phyloP scores from a whole-genome alignment of 164 flowering plant genomes.

The Piper longum region DNA sequence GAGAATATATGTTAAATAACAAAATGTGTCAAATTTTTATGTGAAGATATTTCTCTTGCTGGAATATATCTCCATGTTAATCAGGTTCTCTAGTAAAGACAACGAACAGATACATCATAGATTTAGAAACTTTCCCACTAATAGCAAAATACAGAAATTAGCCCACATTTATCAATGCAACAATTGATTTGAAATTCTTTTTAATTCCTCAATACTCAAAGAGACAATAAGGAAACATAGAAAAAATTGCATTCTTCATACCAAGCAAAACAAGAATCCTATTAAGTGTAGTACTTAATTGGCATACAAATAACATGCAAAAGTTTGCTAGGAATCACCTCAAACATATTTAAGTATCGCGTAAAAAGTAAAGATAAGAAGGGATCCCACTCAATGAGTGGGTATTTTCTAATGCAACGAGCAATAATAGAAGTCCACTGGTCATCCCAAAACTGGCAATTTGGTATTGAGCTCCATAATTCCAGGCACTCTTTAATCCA shows the following conservation, averaged over 20 bases:
- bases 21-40: background rate
- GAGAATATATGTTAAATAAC: background rate
- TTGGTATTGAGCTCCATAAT: constrained; percentile 71
- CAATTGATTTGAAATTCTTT: background rate
- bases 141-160: background rate
- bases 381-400: constrained; percentile 55
- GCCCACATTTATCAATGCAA: background rate
- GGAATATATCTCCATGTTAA: no score
- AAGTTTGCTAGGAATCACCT: constrained; percentile 31
- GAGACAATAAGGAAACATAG: no score
- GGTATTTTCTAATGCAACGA: constrained; percentile 63
- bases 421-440: constrained; percentile 82
- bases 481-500: constrained; percentile 51
- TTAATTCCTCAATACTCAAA: no score
- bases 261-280: background rate
- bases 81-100: no score
- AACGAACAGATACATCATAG: no score
- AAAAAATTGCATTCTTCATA: no score
- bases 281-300: background rate
- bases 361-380: constrained; percentile 63
- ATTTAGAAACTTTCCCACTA: background rate
- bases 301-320: background rate
- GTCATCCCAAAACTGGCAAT: constrained; percentile 92
- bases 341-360: constrained; percentile 78
- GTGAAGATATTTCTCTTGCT: no score